These are phyloP conservation scores for Fomitopsis palustris DNA, from an alignment of 1,284 basidiomycete genomes.

Conservation along the genomic window DNA sequence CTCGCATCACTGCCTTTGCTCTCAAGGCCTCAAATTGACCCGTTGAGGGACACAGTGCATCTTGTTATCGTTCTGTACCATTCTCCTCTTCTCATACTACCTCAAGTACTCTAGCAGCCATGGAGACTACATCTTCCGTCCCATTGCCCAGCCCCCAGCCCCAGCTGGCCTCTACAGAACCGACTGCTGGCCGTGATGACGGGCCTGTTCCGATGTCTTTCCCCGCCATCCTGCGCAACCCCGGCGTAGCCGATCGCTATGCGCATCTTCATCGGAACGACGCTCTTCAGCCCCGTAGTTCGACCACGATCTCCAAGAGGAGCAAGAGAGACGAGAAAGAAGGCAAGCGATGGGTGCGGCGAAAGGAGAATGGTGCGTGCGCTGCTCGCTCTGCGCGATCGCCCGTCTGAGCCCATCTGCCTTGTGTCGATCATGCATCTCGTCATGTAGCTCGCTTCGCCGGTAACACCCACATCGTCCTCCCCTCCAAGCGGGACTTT, in stretches of 20 bases:
- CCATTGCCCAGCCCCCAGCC: neutral
- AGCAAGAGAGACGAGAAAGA: slow-evolving; percentile 53
- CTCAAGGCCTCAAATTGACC: too few species aligned
- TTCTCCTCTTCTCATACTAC: neutral
- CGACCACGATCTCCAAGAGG: slow-evolving; percentile 29
- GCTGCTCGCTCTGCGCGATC: neutral
- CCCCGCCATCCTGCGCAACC: slow-evolving; percentile 61
- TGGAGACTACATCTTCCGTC: neutral
- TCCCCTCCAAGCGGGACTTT: slow-evolving; percentile 56
- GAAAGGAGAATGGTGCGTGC: slow-evolving; percentile 69
- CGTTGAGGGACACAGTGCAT: too few species aligned
- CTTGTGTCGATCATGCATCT: neutral
- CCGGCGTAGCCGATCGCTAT: slow-evolving; percentile 47
- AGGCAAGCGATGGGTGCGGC: slow-evolving; percentile 71
- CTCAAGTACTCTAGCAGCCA: neutral
- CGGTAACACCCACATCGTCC: slow-evolving; percentile 66
- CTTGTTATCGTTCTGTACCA: too few species aligned
- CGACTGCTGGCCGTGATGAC: neutral
- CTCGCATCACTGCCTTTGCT: neutral
- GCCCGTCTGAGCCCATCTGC: slow-evolving; percentile 2
- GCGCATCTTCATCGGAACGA: slow-evolving; percentile 38
- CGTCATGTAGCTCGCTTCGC: slow-evolving; percentile 53
- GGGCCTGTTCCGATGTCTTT: slow-evolving; percentile 61
- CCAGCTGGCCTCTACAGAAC: neutral
- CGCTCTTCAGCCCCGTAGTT: slow-evolving; percentile 17